These are phyloP conservation scores for Sarocladium strictum DNA, from an alignment of 2,329 filamentous ascomycete species.

Conservation along the genomic window DNA sequence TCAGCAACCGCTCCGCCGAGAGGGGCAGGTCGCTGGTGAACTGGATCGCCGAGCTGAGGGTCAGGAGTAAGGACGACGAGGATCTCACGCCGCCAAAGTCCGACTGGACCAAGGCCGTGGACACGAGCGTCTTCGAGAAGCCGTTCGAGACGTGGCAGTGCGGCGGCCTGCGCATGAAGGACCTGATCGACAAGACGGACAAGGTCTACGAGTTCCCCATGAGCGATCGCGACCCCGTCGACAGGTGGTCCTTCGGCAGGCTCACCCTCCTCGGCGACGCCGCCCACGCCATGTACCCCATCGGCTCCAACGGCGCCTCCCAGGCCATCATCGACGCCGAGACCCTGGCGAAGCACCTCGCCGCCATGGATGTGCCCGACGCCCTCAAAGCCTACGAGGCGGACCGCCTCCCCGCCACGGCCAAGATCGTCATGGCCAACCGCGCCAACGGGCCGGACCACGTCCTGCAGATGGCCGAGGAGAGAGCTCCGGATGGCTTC, in stretches of 20 bases:
- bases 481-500: slow-evolving; percentile 1
- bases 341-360: slow-evolving; percentile 2
- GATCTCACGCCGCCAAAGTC: slow-evolving; percentile 7
- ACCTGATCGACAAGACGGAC: not conserved
- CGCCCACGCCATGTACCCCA: slow-evolving; percentile 6
- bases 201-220: slow-evolving; percentile 8
- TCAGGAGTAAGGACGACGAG: slow-evolving; percentile 1
- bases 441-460: slow-evolving; percentile 1
- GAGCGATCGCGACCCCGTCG: slow-evolving; percentile 6
- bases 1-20: slow-evolving; percentile 8
- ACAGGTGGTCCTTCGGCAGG: not conserved
- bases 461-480: not conserved
- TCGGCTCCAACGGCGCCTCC: slow-evolving; percentile 6
- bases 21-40: slow-evolving; percentile 2
- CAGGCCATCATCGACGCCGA: slow-evolving; percentile 9
- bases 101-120: slow-evolving; percentile 4
- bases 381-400: slow-evolving; percentile 5
- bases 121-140: not conserved
- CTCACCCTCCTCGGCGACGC: slow-evolving; percentile 5
- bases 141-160: not conserved
- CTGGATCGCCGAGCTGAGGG: slow-evolving; percentile 6
- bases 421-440: slow-evolving; percentile 9
- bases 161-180: not conserved
- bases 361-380: not conserved
- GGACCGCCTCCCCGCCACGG: not conserved